Percentiles rank a stretch among this genome's conserved stretches.
Evolutionary conservation across 441 rosid genomes (phyloP).

Genomic region (Manihot esculenta): DNA sequence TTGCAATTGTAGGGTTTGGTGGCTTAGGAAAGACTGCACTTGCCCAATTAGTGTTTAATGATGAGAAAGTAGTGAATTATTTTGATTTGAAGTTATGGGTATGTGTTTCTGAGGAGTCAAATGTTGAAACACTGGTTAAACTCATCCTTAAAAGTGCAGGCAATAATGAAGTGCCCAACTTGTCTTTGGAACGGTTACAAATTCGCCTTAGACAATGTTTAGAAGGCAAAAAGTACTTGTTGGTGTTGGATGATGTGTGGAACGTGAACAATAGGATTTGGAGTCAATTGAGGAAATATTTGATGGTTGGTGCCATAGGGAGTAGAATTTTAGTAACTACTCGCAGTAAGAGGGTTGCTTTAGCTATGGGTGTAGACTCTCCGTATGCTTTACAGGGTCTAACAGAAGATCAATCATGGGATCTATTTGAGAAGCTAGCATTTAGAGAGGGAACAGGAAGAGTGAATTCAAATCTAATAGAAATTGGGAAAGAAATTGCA

Average conservation of each 20-base stretch:
- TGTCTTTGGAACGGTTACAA: too few relatives aligned
- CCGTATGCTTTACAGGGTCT: constrained; percentile 15
- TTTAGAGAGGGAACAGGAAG: constrained; percentile 1
- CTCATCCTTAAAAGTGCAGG: too few relatives aligned
- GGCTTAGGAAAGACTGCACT: constrained; percentile 37
- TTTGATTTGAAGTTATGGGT: not conserved
- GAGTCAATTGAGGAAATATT: constrained; percentile 9
- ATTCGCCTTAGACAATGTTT: too few relatives aligned
- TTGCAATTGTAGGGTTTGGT: constrained; percentile 21
- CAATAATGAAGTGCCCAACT: too few relatives aligned
- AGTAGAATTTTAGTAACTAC: constrained; percentile 35
- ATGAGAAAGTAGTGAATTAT: not conserved
- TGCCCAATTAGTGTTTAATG: constrained; percentile 29
- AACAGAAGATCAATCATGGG: constrained; percentile 8
- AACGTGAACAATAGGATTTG: constrained; percentile 13
- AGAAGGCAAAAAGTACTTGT: constrained; percentile 6
- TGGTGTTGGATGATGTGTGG: constrained; percentile 39
- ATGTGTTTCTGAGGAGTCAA: not conserved
- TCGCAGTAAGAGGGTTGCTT: constrained; percentile 14
- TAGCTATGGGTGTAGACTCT: not conserved
- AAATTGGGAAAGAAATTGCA: constrained; percentile 22
- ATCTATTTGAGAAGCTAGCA: constrained; percentile 13
- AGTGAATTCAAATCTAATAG: not conserved
- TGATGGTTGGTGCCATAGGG: constrained; percentile 23
- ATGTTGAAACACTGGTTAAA: not conserved